phyloP scores from a whole-genome alignment of 2,329 filamentous ascomycete species.

The Aspergillus pseudoviridinutans region DNA sequence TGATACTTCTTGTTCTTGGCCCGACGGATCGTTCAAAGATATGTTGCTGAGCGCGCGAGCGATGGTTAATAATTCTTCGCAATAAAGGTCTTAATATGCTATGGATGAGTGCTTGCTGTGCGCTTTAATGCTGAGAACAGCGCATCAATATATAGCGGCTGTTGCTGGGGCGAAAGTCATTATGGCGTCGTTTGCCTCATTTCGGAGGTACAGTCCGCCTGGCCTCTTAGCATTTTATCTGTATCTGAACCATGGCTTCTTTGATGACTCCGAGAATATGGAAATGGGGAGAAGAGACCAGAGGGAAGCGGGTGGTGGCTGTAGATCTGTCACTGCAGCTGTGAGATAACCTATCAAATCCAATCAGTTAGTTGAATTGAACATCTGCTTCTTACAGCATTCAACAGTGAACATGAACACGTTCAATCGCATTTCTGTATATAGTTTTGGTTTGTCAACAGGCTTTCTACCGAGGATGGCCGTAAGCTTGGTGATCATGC shows the following conservation, averaged over 20 bases:
- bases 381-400: too few relatives aligned
- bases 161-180: not conserved
- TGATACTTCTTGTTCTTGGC: not conserved
- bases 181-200: not conserved
- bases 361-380: not conserved
- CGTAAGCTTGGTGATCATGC: too few relatives aligned
- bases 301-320: not conserved
- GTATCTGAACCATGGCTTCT: not conserved
- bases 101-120: not conserved
- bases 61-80: too few relatives aligned
- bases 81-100: not conserved
- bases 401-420: too few relatives aligned
- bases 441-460: not conserved
- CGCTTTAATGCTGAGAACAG: not conserved
- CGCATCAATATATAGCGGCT: not conserved
- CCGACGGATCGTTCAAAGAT: too few relatives aligned
- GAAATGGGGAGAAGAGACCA: not conserved
- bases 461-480: too few relatives aligned
- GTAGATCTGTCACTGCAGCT: too few relatives aligned
- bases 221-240: constrained; percentile 3
- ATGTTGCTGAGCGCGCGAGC: too few relatives aligned
- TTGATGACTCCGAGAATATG: not conserved
- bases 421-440: not conserved
- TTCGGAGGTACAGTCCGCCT: not conserved
- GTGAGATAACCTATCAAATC: not conserved